Conservation (phyloP, 768 basidiomycete species). For the Termitomyces sp. region DNA sequence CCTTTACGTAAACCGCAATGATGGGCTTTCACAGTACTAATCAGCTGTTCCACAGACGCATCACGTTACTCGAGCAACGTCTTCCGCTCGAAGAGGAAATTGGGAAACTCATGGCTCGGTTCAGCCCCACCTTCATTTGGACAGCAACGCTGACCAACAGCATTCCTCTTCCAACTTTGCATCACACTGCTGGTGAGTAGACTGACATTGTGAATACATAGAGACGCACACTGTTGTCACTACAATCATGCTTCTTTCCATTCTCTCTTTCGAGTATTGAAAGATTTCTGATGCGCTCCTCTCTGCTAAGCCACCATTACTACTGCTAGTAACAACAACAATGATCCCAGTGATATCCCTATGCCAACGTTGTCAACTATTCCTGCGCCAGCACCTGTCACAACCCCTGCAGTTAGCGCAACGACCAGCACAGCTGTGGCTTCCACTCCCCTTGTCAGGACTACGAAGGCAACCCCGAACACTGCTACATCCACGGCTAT, state of each 20-base stretch:
- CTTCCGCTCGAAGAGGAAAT: conserved; percentile 4
- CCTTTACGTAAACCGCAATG: too few relatives aligned
- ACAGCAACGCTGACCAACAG: conserved; percentile 2
- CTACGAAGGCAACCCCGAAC: neutral
- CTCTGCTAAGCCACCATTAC: neutral
- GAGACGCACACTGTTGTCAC: neutral
- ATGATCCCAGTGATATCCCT: too few relatives aligned
- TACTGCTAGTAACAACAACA: neutral
- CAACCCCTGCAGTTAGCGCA: neutral
- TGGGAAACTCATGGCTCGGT: conserved; percentile 12
- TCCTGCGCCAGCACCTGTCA: neutral
- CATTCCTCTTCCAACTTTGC: neutral
- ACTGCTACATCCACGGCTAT: neutral
- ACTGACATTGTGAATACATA: neutral
- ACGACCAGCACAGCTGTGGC: neutral
- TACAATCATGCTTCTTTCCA: neutral
- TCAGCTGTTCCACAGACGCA: conserved; percentile 7
- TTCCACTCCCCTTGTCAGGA: neutral
- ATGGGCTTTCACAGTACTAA: too few relatives aligned
- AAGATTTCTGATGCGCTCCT: neutral
- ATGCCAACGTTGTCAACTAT: too few relatives aligned
- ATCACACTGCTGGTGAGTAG: neutral
- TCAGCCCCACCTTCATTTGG: conserved; percentile 13
- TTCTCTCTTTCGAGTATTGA: neutral
- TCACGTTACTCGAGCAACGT: conserved; percentile 9